These are phyloP conservation scores for Colletotrichum cuscutae DNA, from an alignment of 2,329 filamentous ascomycete species.

Conservation along the genomic window DNA sequence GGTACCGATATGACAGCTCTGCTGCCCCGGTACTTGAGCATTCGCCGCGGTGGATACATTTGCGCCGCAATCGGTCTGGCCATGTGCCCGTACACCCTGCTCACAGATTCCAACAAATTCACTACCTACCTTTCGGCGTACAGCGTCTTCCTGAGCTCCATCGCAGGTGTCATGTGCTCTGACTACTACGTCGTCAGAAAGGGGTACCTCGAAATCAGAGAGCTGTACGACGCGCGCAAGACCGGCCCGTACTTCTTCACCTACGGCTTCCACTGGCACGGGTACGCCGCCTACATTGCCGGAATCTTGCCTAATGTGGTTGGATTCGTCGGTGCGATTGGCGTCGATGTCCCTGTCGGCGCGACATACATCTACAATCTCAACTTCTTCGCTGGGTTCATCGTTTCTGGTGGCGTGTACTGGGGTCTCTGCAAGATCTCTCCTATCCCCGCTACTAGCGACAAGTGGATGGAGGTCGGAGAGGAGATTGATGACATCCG, in stretches of 20 bases:
- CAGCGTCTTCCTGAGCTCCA: constrained; percentile 92
- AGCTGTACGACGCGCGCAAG: constrained; percentile 79
- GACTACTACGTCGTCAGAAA: constrained; percentile 90
- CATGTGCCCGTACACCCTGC: constrained; percentile 88
- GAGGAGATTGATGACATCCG: constrained; percentile 67
- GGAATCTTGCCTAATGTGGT: constrained; percentile 93
- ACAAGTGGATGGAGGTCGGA: constrained; percentile 81
- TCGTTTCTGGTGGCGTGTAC: constrained; percentile 75
- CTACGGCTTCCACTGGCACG: constrained; percentile 83
- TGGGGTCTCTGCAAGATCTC: constrained; percentile 74
- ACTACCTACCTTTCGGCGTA: constrained; percentile 93
- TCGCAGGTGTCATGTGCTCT: constrained; percentile 88
- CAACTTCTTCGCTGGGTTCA: constrained; percentile 90
- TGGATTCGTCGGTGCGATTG: constrained; percentile 87
- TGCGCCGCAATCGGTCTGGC: constrained; percentile 82
- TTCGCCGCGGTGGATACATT: constrained; percentile 87
- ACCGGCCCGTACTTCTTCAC: constrained; percentile 78
- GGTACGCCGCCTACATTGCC: constrained; percentile 82
- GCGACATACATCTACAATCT: constrained; percentile 89
- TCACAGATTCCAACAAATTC: constrained; percentile 82
- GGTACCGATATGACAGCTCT: constrained; percentile 86
- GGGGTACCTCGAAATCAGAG: constrained; percentile 81
- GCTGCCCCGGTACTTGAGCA: constrained; percentile 82
- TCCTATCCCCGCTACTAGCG: constrained; percentile 79
- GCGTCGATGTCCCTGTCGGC: constrained; percentile 75